Base-by-base conservation (phyloP, 169 alveolate genomes). In the Eimeria mitis region DNA sequence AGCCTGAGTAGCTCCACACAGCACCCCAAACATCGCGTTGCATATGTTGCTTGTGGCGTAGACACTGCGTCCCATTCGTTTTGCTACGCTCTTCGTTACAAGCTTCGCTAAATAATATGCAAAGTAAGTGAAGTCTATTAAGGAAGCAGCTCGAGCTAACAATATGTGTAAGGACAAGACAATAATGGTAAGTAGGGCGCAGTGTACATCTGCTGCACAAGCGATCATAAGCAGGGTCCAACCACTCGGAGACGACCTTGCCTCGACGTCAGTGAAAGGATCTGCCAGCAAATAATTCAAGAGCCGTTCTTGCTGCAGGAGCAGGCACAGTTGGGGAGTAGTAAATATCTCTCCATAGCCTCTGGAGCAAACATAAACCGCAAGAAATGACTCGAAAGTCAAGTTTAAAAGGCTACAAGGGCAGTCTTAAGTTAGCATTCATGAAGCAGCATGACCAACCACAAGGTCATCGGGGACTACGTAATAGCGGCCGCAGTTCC, bases 191-290 rank as follows among this genome's bases (percentile, higher is more conserved):
- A 14, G 75, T 23, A 83, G 9, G 6, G 31, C 4, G 37, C 34
- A 37, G 13, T 4, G 40, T 85, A 85, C 92, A 6, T 85, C 63
- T 56, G 81, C 79, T 23, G 92, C 92, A 76, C 81, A 56, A 9
- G 92, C 92, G 47, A 85, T 56, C 92, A 85, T 85, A 54, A 85
- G 71, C 81, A 85, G 79, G 25, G 92, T 85, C 92, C 92, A 85
- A 37, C 61, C 92, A 85, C 79, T 85, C 5, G 92, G 92, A 23
- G 19, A 85, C 47, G 92, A 85, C 63, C 47, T 85, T 49, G 79
- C 92, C 63, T 61, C 79, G 68, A 85, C 92, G 61, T 85, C 92
- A 23, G 65, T 85, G 79, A 31, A 56, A 37, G 92, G 92, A 47
- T 85, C 92, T 56, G 92, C 92, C 81, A 85, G 52, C 56, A 85